Evolutionary conservation across 2,329 filamentous ascomycete genomes (phyloP), one percentile per base, ranked within the genome.

Genomic region (Cladosporium sp.): DNA sequence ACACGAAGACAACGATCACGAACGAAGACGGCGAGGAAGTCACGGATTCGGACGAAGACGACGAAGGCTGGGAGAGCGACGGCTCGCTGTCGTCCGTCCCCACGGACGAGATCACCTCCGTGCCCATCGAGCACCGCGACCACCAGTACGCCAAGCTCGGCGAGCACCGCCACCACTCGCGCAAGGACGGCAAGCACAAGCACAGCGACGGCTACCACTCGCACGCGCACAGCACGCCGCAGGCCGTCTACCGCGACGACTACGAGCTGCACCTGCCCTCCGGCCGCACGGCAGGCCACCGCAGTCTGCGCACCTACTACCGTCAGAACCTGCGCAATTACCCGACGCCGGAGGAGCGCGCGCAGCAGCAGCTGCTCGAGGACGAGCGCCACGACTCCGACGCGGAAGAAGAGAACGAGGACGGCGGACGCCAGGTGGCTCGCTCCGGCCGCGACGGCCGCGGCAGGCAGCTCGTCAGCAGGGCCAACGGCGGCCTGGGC

Each of bases 31-130:
- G 76, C 43, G 72, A 82, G 52, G 75, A 81, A n/a, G 80, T 80
- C 33, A 72, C 69, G 13, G 73, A 74, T 33, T 43, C 48, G 8
- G 48, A 50, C 8, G 74, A 70, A 6, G 80, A 79, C n/a, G 79
- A 85, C 5, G 89, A 92, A 41, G 90, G 89, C 42, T 97, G 93
- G 92, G 93, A 98, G 72, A 96, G 91, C 0, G 93, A 97, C 68
- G 90, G 86, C 59, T 90, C 87, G 9, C 64, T 76, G 0, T 95
- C 91, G 1, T 95, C 89, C 9, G 78, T 95, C 34, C 89, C 91
- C 59, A 93, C 89, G 1, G 87, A 87, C 51, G 89, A 95, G 61
- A 82, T 95, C 40, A 86, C 84, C 4, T 83, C 86, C 8, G 83
- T 95, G 7, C 87, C 87, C 2, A 85, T 89, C 32, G 87, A 92